phyloP scores from a whole-genome alignment of 306 rosid species.

The Fagus sylvatica region DNA sequence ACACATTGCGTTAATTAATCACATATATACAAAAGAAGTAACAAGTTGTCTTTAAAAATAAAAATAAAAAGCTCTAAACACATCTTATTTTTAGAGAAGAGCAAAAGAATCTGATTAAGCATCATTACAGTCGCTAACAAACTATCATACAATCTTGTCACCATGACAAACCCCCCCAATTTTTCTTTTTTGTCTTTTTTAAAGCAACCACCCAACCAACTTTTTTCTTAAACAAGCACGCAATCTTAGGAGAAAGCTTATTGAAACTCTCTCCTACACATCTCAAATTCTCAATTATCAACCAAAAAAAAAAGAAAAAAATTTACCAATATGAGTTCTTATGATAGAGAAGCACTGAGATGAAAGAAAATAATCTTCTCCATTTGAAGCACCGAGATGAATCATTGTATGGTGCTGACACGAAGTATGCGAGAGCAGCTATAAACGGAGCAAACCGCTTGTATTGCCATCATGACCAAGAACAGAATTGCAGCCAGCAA shows the following conservation, averaged over 20 bases:
- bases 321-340: background rate
- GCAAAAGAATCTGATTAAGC: background rate
- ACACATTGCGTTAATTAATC: too few species aligned
- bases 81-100: background rate
- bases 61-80: background rate
- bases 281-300: background rate
- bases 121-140: background rate
- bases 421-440: conserved; percentile 28
- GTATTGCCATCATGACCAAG: conserved; percentile 50
- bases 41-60: too few species aligned
- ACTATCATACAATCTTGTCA: background rate
- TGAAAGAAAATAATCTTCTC: too few species aligned
- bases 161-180: background rate
- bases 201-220: background rate
- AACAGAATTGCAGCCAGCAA: conserved; percentile 52
- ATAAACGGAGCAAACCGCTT: conserved; percentile 41
- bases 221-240: background rate
- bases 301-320: background rate
- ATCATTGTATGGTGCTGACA: background rate
- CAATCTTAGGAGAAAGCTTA: background rate
- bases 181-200: too few species aligned
- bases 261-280: background rate
- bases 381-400: background rate
- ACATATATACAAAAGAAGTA: too few species aligned
- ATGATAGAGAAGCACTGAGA: background rate